A percentile compares a stretch with the other conserved stretches of the same genome.
Conservation (phyloP, 2,329 filamentous ascomycete species). For the Cercospora zeina region DNA sequence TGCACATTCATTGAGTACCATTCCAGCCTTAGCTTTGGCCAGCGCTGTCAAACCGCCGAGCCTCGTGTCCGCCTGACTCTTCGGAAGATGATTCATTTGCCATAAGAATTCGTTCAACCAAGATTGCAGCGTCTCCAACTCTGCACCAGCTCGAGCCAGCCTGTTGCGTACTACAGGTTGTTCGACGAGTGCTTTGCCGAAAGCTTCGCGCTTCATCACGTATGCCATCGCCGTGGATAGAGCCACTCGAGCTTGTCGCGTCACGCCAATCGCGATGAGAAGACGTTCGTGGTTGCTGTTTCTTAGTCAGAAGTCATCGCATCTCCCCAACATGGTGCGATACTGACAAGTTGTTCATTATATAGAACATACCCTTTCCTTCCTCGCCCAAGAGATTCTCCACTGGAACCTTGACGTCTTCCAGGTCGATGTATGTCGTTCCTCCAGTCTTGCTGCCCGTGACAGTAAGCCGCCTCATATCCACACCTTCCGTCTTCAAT, state of each 20-base stretch:
- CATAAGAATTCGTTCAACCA: slow-evolving; percentile 71
- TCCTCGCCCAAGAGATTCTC: slow-evolving; percentile 70
- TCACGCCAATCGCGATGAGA: slow-evolving; percentile 64
- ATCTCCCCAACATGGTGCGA: too few relatives aligned
- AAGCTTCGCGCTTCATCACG: slow-evolving; percentile 64
- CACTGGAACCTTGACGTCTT: slow-evolving; percentile 69
- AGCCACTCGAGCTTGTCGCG: slow-evolving; percentile 61
- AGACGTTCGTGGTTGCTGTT: slow-evolving; percentile 49
- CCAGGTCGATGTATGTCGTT: slow-evolving; percentile 72
- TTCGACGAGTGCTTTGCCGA: slow-evolving; percentile 66
- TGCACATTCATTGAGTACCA: slow-evolving; percentile 69
- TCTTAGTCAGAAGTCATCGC: slow-evolving; percentile 31
- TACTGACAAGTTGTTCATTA: slow-evolving; percentile 32
- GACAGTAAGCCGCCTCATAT: slow-evolving; percentile 65
- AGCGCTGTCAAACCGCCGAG: slow-evolving; percentile 70
- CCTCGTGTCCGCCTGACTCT: slow-evolving; percentile 58
- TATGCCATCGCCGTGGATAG: slow-evolving; percentile 61
- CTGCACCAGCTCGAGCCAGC: slow-evolving; percentile 65
- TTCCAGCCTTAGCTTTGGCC: slow-evolving; percentile 70
- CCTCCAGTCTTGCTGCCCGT: slow-evolving; percentile 63
- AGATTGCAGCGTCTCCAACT: slow-evolving; percentile 67
- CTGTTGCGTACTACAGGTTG: slow-evolving; percentile 71
- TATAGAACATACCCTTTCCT: slow-evolving; percentile 69
- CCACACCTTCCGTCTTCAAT: slow-evolving; percentile 59
- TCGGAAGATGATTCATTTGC: slow-evolving; percentile 62